Conservation (phyloP, 768 basidiomycete genomes). For the Hemileccinum rubropunctum region DNA sequence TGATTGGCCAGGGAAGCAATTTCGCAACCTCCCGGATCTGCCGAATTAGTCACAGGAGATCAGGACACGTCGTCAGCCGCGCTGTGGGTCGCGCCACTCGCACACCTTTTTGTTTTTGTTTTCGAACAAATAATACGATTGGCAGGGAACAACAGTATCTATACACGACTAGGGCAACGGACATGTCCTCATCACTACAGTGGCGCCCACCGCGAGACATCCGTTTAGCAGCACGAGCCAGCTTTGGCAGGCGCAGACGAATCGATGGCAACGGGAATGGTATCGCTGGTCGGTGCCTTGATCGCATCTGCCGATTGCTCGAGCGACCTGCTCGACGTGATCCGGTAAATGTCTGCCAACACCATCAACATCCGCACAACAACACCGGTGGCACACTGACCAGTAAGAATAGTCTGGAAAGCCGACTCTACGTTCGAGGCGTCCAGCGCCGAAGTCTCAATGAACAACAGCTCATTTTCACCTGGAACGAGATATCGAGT, state of each 20-base stretch:
- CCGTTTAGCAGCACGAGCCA: slow-evolving; percentile 60
- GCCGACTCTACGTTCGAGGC: slow-evolving; percentile 97
- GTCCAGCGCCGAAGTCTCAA: slow-evolving; percentile 99
- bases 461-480: slow-evolving; percentile 91
- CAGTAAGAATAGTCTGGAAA: slow-evolving; percentile 94
- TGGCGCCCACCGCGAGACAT: slow-evolving; percentile 9
- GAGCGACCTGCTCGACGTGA: slow-evolving; percentile 93
- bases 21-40: slow-evolving; percentile 83
- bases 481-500: slow-evolving; percentile 41
- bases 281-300: slow-evolving; percentile 78
- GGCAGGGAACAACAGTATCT: slow-evolving; percentile 25
- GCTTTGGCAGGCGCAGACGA: slow-evolving; percentile 49
- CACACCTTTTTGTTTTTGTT: slow-evolving; percentile 59
- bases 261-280: slow-evolving; percentile 78
- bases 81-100: slow-evolving; percentile 70
- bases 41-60: slow-evolving; percentile 94
- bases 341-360: slow-evolving; percentile 87
- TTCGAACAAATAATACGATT: slow-evolving; percentile 14
- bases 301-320: slow-evolving; percentile 78
- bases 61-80: slow-evolving; percentile 84
- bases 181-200: slow-evolving; percentile 9
- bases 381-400: slow-evolving; percentile 40
- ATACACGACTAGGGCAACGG: slow-evolving; percentile 21
- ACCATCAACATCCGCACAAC: slow-evolving; percentile 1
- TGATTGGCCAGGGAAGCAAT: slow-evolving; percentile 91